A percentile compares a stretch with the other conserved stretches of the same genome.
Conservation (phyloP, 2,329 filamentous ascomycete genomes). For the Triangularia verruculosa region DNA sequence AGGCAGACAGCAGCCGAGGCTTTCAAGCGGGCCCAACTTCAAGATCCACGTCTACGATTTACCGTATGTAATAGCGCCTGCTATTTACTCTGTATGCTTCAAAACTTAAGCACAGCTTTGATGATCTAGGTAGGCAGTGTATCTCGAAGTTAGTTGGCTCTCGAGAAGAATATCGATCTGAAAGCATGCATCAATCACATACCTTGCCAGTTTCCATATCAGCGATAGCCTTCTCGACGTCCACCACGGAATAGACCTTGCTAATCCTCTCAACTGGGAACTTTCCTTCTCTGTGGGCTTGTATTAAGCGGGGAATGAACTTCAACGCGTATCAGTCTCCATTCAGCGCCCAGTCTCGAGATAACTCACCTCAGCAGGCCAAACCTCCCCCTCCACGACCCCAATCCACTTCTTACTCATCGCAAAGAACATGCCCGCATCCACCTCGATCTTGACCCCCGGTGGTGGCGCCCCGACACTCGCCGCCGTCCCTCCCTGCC, state of each 20-base stretch:
- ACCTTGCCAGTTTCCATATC: constrained; percentile 30
- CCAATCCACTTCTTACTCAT: constrained; percentile 35
- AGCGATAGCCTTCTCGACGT: constrained; percentile 26
- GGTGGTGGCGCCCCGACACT: constrained; percentile 35
- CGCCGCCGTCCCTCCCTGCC: constrained; percentile 32
- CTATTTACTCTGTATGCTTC: no score
- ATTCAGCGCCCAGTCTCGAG: not conserved
- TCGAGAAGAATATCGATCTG: not conserved
- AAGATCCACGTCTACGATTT: no score
- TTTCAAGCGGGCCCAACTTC: no score
- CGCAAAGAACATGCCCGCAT: constrained; percentile 14
- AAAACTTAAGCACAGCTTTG: constrained; percentile 17
- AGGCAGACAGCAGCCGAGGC: no score
- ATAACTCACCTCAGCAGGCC: constrained; percentile 26
- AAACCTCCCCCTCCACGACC: constrained; percentile 34
- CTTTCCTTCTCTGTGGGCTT: constrained; percentile 32
- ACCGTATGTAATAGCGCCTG: no score
- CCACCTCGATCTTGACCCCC: constrained; percentile 24
- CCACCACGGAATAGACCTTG: constrained; percentile 30
- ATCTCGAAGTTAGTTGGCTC: not conserved
- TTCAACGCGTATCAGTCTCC: constrained; percentile 16
- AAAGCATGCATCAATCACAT: not conserved
- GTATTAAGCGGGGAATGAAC: constrained; percentile 34
- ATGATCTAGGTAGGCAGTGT: constrained; percentile 7
- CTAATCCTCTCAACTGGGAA: constrained; percentile 36